These are phyloP conservation scores for Elsinoe australis DNA, from an alignment of 2,329 filamentous ascomycete species.

Conservation along the genomic window DNA sequence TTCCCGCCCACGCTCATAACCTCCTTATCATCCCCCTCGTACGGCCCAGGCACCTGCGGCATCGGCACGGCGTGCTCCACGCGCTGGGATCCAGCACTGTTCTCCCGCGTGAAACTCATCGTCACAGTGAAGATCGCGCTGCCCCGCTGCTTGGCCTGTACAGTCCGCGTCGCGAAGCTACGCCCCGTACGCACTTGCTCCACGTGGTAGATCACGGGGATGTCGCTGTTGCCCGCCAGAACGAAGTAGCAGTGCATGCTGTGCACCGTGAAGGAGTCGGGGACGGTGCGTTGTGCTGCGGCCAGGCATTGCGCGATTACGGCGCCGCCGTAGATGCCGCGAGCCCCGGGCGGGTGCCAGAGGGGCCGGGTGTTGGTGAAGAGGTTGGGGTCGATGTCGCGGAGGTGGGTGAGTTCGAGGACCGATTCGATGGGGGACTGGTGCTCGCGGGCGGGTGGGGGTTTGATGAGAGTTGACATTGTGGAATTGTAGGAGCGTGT, in stretches of 20 bases:
- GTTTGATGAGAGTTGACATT: slow-evolving; percentile 53
- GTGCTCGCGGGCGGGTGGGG: slow-evolving; percentile 62
- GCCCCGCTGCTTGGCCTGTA: slow-evolving; percentile 87
- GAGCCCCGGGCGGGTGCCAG: slow-evolving; percentile 86
- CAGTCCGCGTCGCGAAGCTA: slow-evolving; percentile 84
- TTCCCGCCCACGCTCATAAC: slow-evolving; percentile 28
- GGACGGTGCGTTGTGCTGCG: slow-evolving; percentile 82
- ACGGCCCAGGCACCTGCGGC: slow-evolving; percentile 40
- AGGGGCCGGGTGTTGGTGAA: slow-evolving; percentile 89
- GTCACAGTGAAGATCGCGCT: slow-evolving; percentile 93
- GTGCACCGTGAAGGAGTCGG: slow-evolving; percentile 72
- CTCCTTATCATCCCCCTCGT: slow-evolving; percentile 32
- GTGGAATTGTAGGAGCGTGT: not conserved
- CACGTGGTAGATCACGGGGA: slow-evolving; percentile 90
- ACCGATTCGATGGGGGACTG: slow-evolving; percentile 83
- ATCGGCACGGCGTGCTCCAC: slow-evolving; percentile 59
- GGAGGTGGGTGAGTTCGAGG: slow-evolving; percentile 74
- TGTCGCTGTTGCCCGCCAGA: slow-evolving; percentile 73
- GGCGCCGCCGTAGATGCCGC: slow-evolving; percentile 87
- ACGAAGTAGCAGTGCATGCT: slow-evolving; percentile 99
- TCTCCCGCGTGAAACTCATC: slow-evolving; percentile 72
- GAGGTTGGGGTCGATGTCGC: slow-evolving; percentile 70
- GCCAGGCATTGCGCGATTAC: slow-evolving; percentile 88
- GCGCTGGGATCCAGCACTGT: slow-evolving; percentile 47
- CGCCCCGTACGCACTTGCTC: slow-evolving; percentile 86